A percentile compares a stretch with the other conserved stretches of the same genome.
phyloP scores from a whole-genome alignment of 306 rosid genomes.

The Trifolium repens region DNA sequence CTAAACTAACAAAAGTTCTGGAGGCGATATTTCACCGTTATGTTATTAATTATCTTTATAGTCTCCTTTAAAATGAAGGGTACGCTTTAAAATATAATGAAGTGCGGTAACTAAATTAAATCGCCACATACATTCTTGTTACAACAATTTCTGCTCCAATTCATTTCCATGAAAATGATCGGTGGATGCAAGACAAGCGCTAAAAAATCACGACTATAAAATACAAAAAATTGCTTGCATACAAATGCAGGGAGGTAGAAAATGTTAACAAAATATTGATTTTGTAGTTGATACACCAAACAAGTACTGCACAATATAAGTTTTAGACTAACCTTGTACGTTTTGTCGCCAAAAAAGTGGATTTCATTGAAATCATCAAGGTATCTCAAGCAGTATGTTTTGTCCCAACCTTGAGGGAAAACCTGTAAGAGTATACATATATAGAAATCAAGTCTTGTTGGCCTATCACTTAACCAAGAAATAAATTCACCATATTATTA shows the following conservation, averaged over 20 bases:
- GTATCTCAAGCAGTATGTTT: slow-evolving; percentile 92
- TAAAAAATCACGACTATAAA: not conserved
- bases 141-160: not conserved
- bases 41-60: not conserved
- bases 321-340: slow-evolving; percentile 71
- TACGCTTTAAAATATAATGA: too few relatives aligned
- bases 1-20: not conserved
- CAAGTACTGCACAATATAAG: slow-evolving; percentile 12
- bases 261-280: slow-evolving; percentile 7
- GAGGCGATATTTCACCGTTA: not conserved
- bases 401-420: slow-evolving; percentile 99
- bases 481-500: slow-evolving; percentile 31
- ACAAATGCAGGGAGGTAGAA: slow-evolving; percentile 12
- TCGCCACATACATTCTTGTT: slow-evolving; percentile 3
- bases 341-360: slow-evolving; percentile 99
- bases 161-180: not conserved
- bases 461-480: slow-evolving; percentile 25
- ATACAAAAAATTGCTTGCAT: slow-evolving; percentile 3
- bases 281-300: not conserved
- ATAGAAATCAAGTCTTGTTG: slow-evolving; percentile 30
- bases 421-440: slow-evolving; percentile 56
- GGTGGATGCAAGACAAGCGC: not conserved
- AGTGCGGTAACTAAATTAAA: slow-evolving; percentile 15
- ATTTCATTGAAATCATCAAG: slow-evolving; percentile 80
- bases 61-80: not conserved